These are phyloP conservation scores for Protostelium mycophagum DNA, from an alignment of 78 protist species.

Conservation along the genomic window DNA sequence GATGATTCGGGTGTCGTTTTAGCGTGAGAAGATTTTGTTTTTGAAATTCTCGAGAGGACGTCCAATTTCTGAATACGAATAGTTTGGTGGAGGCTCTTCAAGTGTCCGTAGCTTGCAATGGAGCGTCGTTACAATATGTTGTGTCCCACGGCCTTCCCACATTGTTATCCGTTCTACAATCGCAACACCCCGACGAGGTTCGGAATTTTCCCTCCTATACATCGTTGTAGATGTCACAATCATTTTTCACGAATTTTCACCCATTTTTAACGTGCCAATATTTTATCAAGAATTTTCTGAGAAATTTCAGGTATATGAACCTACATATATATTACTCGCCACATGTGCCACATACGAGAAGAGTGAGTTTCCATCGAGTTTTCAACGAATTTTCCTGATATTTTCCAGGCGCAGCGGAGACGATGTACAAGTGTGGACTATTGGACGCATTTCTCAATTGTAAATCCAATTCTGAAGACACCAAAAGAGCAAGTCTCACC, in stretches of 20 bases:
- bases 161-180: neutral
- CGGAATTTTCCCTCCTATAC: too few relatives aligned
- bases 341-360: neutral
- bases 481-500: neutral
- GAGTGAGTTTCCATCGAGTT: neutral
- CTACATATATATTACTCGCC: neutral
- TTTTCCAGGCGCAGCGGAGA: neutral
- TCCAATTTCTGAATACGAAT: neutral
- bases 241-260: too few relatives aligned
- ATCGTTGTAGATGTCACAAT: too few relatives aligned
- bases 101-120: neutral
- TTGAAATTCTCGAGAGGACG: too few relatives aligned
- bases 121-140: neutral
- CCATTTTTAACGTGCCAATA: too few relatives aligned
- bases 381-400: neutral
- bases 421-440: neutral
- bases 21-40: neutral
- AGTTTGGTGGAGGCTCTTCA: neutral
- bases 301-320: neutral
- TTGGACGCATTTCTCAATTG: neutral
- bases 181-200: neutral
- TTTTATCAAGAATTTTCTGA: too few relatives aligned
- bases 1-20: neutral
- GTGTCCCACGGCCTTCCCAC: neutral
- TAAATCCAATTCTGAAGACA: neutral